A percentile compares a stretch with the other conserved stretches of the same genome.
These are phyloP conservation scores for Coemansia erecta DNA, from an alignment of 192 early-diverging fungal genomes.

Conservation along the genomic window DNA sequence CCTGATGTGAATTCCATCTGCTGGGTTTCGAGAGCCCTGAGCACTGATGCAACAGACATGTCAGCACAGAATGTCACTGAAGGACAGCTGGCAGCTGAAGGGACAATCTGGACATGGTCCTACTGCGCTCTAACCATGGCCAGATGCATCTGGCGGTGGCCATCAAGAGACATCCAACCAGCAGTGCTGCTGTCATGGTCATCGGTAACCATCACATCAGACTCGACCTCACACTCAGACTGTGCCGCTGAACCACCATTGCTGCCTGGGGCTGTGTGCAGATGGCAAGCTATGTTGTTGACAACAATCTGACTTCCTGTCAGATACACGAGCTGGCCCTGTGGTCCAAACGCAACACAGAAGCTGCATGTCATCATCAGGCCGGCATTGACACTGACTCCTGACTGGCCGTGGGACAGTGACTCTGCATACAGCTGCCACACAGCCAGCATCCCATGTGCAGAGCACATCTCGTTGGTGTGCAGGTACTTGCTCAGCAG, in stretches of 20 bases:
- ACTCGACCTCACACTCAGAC: not conserved
- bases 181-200: not conserved
- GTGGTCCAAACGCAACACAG: slow-evolving; percentile 81
- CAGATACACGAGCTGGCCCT: slow-evolving; percentile 63
- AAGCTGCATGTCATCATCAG: slow-evolving; percentile 79
- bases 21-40: not conserved
- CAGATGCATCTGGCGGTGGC: slow-evolving; percentile 16
- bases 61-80: slow-evolving; percentile 11
- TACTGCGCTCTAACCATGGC: slow-evolving; percentile 25
- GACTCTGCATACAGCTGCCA: slow-evolving; percentile 35
- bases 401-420: slow-evolving; percentile 47
- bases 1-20: not conserved
- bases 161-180: not conserved
- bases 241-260: not conserved
- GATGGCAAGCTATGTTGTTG: slow-evolving; percentile 47
- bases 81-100: not conserved
- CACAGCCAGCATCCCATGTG: slow-evolving; percentile 11
- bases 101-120: slow-evolving; percentile 14
- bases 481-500: slow-evolving; percentile 44
- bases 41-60: slow-evolving; percentile 21
- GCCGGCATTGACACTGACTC: slow-evolving; percentile 66
- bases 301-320: slow-evolving; percentile 29
- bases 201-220: not conserved
- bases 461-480: slow-evolving; percentile 18
- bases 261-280: slow-evolving; percentile 22